Percentiles rank a stretch among this genome's conserved stretches.
phyloP scores from a whole-genome alignment of 2,329 filamentous ascomycete genomes.

The Helotiales sp. region DNA sequence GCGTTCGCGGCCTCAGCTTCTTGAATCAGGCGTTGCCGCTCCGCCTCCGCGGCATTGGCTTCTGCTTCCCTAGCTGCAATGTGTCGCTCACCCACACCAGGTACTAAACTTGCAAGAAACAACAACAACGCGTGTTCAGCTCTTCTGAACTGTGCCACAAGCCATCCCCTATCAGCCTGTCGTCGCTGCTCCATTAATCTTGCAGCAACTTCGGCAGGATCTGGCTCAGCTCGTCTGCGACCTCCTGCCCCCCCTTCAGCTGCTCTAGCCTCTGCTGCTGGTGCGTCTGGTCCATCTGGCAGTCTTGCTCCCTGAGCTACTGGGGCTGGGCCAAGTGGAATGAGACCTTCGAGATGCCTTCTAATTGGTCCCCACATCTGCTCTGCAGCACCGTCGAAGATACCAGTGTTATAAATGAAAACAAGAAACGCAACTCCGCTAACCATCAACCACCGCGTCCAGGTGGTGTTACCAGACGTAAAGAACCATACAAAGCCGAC shows the following conservation, averaged over 20 bases:
- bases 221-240: slow-evolving; percentile 33
- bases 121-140: slow-evolving; percentile 61
- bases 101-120: slow-evolving; percentile 66
- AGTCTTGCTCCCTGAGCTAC: slow-evolving; percentile 35
- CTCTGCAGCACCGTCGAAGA: slow-evolving; percentile 56
- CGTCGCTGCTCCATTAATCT: slow-evolving; percentile 50
- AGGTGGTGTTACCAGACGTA: slow-evolving; percentile 56
- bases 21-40: slow-evolving; percentile 26
- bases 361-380: slow-evolving; percentile 57
- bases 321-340: slow-evolving; percentile 50
- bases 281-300: slow-evolving; percentile 31
- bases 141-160: slow-evolving; percentile 51
- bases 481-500: slow-evolving; percentile 65
- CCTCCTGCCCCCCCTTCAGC: not conserved
- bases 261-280: slow-evolving; percentile 5
- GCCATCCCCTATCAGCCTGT: slow-evolving; percentile 48
- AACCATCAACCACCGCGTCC: slow-evolving; percentile 59
- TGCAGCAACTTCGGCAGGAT: slow-evolving; percentile 54
- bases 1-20: slow-evolving; percentile 22
- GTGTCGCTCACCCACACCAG: slow-evolving; percentile 65
- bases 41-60: slow-evolving; percentile 30
- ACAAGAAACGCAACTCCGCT: slow-evolving; percentile 53
- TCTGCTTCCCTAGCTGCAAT: slow-evolving; percentile 44
- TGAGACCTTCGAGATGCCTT: slow-evolving; percentile 58
- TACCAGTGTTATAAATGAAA: slow-evolving; percentile 60